Evolutionary conservation across 2,329 filamentous ascomycete genomes (phyloP), one percentile per base, ranked within the genome.

Genomic region (Huntiella abstrusa): DNA sequence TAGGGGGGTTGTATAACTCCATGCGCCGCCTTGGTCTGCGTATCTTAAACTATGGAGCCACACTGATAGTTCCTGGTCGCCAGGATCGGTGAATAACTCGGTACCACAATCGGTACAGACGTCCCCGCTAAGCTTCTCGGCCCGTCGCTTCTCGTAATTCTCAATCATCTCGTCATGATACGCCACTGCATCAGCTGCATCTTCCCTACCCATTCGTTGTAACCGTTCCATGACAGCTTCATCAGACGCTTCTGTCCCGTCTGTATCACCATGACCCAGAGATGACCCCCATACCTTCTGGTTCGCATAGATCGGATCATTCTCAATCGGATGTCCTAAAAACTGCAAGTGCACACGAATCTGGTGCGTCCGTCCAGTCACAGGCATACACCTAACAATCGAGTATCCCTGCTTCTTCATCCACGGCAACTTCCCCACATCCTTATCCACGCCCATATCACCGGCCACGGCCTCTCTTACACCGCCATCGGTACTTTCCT

Each of bases 221-320:
- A 98, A 71, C 1, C 85, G 75, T 15, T 77, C 78, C 59, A 98
- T 87, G 54, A 98, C 81, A 57, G 93, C 85, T 50, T 91, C 83
- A 59, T 98, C 91, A 37, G 80, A 76, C 48, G 85, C 80, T 19
- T 72, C 71, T 15, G 69, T 69, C 3, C 73, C 76, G 43, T 88
- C 80, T 11, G 68, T 64, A 51, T 80, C 75, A 47, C 71, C 66
- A 46, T 63, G 73, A 12, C 84, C 91, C 0, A 98, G 73, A 7
- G 79, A 71, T 1, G 79, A 68, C 0, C 91, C 91, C 69, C 93
- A 98, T 8, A 98, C 91, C 48, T 78, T 77, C 57, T 84, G 78
- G 58, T 98, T 98, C 55, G 84, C 86, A 60, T 98, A 98, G 55
- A 98, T 96, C 5, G 91, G 91, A 58, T 98, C 91, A 60, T 98